phyloP scores from a whole-genome alignment of 257 asterid genomes.

The Anisodus tanguticus region DNA sequence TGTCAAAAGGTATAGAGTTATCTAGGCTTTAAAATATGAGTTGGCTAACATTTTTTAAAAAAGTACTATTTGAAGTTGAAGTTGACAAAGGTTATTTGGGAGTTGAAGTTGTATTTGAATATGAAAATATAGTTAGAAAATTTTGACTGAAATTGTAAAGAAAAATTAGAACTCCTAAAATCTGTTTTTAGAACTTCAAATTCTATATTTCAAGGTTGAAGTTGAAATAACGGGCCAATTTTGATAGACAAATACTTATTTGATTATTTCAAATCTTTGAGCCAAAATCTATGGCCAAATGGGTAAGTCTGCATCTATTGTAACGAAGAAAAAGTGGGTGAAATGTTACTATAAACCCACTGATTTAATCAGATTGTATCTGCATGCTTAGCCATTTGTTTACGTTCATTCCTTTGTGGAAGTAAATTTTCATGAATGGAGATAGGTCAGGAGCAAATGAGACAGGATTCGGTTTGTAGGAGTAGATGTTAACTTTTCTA shows the following conservation, averaged over 20 bases:
- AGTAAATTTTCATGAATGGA: not conserved
- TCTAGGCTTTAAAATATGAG: no score
- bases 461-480: not conserved
- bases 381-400: not conserved
- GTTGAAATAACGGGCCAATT: not conserved
- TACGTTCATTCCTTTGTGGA: not conserved
- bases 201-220: not conserved
- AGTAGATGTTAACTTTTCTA: not conserved
- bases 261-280: not conserved
- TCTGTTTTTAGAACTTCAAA: not conserved
- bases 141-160: no score
- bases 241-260: no score
- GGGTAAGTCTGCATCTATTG: not conserved
- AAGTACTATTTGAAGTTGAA: not conserved
- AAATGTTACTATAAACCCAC: not conserved
- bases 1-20: not conserved
- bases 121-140: no score
- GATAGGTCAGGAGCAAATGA: not conserved
- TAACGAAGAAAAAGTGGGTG: no score
- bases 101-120: not conserved
- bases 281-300: not conserved
- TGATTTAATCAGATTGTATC: not conserved
- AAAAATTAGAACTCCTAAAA: not conserved
- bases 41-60: not conserved
- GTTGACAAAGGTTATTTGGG: not conserved